phyloP scores from a whole-genome alignment of 257 asterid species.

The Primulina eburnea region DNA sequence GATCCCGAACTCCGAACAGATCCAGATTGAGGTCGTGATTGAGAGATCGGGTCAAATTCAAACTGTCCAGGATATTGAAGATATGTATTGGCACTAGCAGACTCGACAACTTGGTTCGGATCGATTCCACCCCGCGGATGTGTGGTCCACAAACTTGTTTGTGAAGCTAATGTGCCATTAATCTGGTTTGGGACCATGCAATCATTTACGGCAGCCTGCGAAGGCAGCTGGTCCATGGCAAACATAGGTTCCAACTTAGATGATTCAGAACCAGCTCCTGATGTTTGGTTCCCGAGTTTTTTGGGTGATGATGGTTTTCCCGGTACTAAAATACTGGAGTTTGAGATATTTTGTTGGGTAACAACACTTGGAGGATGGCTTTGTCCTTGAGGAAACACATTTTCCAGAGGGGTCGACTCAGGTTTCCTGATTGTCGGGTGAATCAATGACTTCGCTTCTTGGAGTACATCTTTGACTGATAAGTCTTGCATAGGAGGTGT shows the following conservation, averaged over 20 bases:
- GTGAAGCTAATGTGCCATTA: constrained; percentile 22
- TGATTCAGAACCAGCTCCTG: constrained; percentile 12
- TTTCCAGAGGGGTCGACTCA: constrained; percentile 26
- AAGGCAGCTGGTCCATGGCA: constrained; percentile 38
- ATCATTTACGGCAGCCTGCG: constrained; percentile 14
- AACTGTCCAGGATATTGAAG: constrained; percentile 46
- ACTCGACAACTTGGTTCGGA: constrained; percentile 34
- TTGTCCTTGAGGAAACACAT: constrained; percentile 18
- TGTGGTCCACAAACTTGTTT: constrained; percentile 39
- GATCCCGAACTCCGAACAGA: constrained; percentile 38
- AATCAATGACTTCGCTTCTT: constrained; percentile 32
- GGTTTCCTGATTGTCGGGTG: constrained; percentile 34
- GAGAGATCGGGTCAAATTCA: constrained; percentile 47
- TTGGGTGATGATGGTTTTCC: constrained; percentile 22
- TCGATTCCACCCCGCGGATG: constrained; percentile 39
- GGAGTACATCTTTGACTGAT: constrained; percentile 27
- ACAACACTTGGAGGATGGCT: constrained; percentile 22
- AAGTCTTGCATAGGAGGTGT: too few species aligned
- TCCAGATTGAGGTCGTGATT: constrained; percentile 39
- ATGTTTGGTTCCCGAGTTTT: constrained; percentile 32
- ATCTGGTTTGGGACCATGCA: constrained; percentile 31
- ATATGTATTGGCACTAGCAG: constrained; percentile 35
- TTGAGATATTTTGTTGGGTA: constrained; percentile 28
- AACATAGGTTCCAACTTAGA: constrained; percentile 24
- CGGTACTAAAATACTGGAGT: constrained; percentile 17